phyloP scores from a whole-genome alignment of 1,284 basidiomycete species.

The Apiotrichum domesticum region DNA sequence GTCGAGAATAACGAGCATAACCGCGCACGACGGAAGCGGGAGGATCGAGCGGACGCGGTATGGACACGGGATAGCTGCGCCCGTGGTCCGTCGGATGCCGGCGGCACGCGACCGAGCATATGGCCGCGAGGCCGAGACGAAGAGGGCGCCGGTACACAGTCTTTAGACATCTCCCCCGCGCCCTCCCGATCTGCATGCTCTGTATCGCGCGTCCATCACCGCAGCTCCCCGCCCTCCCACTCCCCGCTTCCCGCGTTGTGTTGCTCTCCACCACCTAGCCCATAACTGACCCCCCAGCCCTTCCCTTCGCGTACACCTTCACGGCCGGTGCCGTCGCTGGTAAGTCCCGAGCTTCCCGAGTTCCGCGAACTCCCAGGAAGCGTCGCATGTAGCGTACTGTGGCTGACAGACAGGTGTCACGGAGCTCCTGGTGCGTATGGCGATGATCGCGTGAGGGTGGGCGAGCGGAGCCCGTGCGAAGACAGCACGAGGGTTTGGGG shows the following conservation, averaged over 20 bases:
- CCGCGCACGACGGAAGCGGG: too few species aligned
- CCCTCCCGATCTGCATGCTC: neutral
- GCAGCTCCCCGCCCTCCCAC: neutral
- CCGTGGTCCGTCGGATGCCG: too few species aligned
- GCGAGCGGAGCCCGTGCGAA: too few species aligned
- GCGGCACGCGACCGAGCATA: too few species aligned
- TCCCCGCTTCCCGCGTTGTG: neutral
- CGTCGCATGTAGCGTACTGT: neutral
- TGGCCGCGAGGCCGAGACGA: too few species aligned
- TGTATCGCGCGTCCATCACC: neutral
- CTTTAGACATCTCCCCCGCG: too few species aligned
- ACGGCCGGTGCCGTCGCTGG: slow-evolving; percentile 85
- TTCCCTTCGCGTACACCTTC: slow-evolving; percentile 82
- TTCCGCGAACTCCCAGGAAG: neutral
- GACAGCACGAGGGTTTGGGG: too few species aligned
- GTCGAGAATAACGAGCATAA: neutral
- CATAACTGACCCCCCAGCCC: slow-evolving; percentile 16
- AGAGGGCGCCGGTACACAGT: too few species aligned
- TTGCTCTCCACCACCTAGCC: neutral
- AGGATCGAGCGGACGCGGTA: too few species aligned
- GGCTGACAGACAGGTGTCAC: slow-evolving; percentile 49
- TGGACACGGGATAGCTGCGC: too few species aligned
- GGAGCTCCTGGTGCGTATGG: slow-evolving; percentile 74
- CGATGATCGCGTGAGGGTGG: too few species aligned
- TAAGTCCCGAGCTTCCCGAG: slow-evolving; percentile 10